A percentile compares a stretch with the other conserved stretches of the same genome.
Conservation (phyloP, 306 rosid species). For the Dryas drummondii region DNA sequence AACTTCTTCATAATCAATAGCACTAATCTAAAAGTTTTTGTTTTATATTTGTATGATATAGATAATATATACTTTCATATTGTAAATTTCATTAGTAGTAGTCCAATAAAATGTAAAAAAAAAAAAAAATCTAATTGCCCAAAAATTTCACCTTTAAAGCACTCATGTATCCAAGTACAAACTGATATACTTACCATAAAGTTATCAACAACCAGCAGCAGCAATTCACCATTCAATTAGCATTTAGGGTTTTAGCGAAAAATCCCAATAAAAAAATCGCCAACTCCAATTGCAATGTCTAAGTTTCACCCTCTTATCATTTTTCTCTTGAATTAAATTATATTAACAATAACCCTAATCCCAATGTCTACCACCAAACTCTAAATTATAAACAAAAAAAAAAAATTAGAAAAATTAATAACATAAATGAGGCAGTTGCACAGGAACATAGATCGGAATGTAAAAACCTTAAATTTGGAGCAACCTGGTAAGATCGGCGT, state of each 20-base stretch:
- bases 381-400: neutral
- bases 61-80: no score
- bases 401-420: neutral
- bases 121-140: no score
- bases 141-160: no score
- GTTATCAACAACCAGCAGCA: no score
- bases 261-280: neutral
- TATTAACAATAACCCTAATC: neutral
- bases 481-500: conserved; percentile 8
- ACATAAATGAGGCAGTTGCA: neutral
- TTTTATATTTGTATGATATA: no score
- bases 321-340: neutral
- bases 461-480: neutral
- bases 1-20: no score
- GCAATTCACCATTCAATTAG: neutral
- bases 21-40: no score
- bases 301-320: neutral
- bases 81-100: no score
- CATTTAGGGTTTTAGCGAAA: neutral
- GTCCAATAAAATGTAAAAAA: no score
- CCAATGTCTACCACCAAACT: neutral
- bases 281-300: neutral
- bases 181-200: no score
- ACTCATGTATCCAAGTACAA: no score
- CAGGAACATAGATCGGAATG: neutral